These are phyloP conservation scores for Neofusicoccum sp. DNA, from an alignment of 2,329 filamentous ascomycete genomes.

Conservation along the genomic window DNA sequence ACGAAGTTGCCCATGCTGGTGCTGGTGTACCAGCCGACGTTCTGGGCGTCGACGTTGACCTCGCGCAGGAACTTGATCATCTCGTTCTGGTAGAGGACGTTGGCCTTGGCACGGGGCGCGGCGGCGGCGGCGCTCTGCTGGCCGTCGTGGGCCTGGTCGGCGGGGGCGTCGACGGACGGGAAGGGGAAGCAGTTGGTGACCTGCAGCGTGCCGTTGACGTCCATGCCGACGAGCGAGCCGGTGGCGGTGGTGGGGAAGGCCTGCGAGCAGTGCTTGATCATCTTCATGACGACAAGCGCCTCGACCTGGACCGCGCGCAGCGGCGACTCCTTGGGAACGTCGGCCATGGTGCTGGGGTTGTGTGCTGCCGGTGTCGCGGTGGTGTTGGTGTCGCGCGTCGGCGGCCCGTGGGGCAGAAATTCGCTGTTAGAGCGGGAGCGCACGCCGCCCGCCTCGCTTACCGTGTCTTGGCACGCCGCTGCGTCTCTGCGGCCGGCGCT, in stretches of 20 bases:
- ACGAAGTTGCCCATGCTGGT: slow-evolving; percentile 98
- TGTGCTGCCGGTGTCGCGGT: slow-evolving; percentile 15
- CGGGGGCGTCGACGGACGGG: slow-evolving; percentile 72
- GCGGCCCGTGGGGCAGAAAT: slow-evolving; percentile 20
- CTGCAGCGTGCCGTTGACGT: slow-evolving; percentile 75
- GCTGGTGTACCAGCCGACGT: slow-evolving; percentile 97
- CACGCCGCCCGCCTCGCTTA: slow-evolving; percentile 11
- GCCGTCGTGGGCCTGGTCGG: slow-evolving; percentile 43
- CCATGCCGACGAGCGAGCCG: slow-evolving; percentile 90
- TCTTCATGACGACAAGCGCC: slow-evolving; percentile 95
- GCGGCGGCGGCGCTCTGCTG: slow-evolving; percentile 63
- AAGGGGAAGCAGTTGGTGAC: slow-evolving; percentile 95
- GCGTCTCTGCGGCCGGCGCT: no score
- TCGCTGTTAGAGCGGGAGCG: slow-evolving; percentile 6
- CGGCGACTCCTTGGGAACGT: slow-evolving; percentile 46
- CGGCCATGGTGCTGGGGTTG: slow-evolving; percentile 32
- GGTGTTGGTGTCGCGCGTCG: slow-evolving; percentile 17
- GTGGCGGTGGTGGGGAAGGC: slow-evolving; percentile 86
- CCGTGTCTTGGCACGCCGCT: background rate
- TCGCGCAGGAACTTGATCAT: slow-evolving; percentile 97
- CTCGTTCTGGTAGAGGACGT: slow-evolving; percentile 84
- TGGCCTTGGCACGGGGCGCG: slow-evolving; percentile 86
- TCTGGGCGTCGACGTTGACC: slow-evolving; percentile 98
- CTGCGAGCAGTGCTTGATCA: slow-evolving; percentile 90
- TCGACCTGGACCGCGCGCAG: slow-evolving; percentile 90